Evolutionary conservation across 2,329 filamentous ascomycete species (phyloP).

Genomic region (Didymella keratinophila): DNA sequence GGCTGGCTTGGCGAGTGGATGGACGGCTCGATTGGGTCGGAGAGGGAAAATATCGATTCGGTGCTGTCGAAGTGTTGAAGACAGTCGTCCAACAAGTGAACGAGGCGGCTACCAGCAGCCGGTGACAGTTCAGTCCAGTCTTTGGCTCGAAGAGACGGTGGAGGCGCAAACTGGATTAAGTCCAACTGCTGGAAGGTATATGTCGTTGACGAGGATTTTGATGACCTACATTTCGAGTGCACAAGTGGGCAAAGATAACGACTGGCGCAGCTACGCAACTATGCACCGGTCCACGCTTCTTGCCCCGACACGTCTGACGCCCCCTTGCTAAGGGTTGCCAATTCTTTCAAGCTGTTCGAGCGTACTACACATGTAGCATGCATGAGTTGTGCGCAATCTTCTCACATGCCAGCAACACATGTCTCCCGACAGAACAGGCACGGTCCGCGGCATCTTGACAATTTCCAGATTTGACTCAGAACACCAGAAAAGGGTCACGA

Average conservation of each 20-base stretch:
- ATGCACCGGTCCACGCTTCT: not conserved
- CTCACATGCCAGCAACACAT: not conserved
- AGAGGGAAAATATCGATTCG: not conserved
- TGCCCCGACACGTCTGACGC: not conserved
- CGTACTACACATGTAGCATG: not conserved
- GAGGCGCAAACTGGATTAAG: not conserved
- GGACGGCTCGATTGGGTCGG: not conserved
- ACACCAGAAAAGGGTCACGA: not conserved
- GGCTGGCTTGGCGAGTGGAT: not conserved
- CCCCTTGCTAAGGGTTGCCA: constrained; percentile 8
- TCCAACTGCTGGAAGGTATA: not conserved
- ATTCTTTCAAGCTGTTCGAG: not conserved
- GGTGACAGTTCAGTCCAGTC: not conserved
- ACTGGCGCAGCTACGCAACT: not conserved
- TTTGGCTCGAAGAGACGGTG: not conserved
- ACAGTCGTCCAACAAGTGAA: not conserved
- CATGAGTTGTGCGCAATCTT: not conserved
- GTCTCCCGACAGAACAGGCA: not conserved
- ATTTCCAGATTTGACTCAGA: not conserved
- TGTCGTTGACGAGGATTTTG: not conserved
- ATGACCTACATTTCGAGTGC: not conserved
- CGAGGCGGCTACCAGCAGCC: not conserved
- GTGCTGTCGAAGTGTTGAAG: not conserved
- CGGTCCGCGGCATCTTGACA: not conserved
- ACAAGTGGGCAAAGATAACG: not conserved